phyloP scores from a whole-genome alignment of 805 yeast species.

The Jamesozyma lodderae region DNA sequence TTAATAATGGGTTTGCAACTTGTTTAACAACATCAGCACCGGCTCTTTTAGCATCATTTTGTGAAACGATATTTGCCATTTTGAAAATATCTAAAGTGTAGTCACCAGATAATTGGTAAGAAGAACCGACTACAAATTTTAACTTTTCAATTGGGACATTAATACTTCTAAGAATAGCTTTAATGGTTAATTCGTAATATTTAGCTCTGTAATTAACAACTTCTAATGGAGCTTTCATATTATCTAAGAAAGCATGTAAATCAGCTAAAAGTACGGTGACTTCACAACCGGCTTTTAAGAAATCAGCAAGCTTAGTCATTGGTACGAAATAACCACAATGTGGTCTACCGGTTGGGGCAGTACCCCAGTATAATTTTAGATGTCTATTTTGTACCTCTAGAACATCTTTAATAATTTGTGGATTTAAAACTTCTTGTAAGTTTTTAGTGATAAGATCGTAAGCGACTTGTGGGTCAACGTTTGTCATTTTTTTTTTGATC shows the following conservation, averaged over 20 bases:
- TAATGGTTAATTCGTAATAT: constrained; percentile 77
- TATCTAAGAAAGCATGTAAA: constrained; percentile 91
- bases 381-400: constrained; percentile 76
- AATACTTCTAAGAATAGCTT: constrained; percentile 75
- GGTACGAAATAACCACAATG: constrained; percentile 99
- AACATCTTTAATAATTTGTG: constrained; percentile 75
- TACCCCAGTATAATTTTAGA: constrained; percentile 92
- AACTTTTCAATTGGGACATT: constrained; percentile 88
- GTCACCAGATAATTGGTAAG: constrained; percentile 71
- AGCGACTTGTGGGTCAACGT: constrained; percentile 48
- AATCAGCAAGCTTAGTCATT: constrained; percentile 92
- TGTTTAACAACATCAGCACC: constrained; percentile 99
- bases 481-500: constrained; percentile 9
- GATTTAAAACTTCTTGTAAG: constrained; percentile 86
- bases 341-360: constrained; percentile 98
- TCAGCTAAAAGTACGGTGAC: constrained; percentile 89
- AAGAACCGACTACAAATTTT: constrained; percentile 75
- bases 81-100: constrained; percentile 87
- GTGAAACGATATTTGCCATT: constrained; percentile 75
- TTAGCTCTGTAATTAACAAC: constrained; percentile 81
- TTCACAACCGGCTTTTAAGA: constrained; percentile 91
- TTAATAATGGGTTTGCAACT: constrained; percentile 84
- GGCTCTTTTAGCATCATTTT: constrained; percentile 95
- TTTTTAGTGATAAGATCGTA: constrained; percentile 71
- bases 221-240: constrained; percentile 96